These are phyloP conservation scores for Mallotus repandus DNA, from an alignment of 441 rosid species.

Conservation along the genomic window DNA sequence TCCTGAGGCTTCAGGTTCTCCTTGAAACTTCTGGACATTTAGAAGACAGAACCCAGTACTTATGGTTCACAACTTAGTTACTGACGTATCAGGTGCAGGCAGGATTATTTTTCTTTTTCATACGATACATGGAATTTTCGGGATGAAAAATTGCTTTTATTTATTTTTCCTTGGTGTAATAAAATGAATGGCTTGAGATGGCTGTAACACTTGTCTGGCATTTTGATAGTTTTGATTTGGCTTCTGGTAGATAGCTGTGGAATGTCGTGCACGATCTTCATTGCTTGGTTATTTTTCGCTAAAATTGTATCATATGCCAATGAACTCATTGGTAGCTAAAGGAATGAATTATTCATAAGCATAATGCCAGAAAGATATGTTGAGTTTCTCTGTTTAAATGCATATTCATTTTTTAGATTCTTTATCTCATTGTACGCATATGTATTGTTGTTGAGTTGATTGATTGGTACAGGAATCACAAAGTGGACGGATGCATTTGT, in stretches of 20 bases:
- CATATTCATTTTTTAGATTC: not conserved
- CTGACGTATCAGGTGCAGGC: not conserved
- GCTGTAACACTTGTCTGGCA: not conserved
- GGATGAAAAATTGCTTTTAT: not conserved
- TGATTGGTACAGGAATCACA: no score
- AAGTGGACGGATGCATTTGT: no score
- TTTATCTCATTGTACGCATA: not conserved
- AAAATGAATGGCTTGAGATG: not conserved
- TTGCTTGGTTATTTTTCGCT: not conserved
- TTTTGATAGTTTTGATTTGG: conserved; percentile 3
- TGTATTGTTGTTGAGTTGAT: no score
- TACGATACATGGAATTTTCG: not conserved
- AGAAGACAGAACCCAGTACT: not conserved
- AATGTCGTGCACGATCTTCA: not conserved
- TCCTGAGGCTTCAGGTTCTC: not conserved
- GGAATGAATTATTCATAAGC: not conserved
- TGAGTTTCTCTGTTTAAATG: not conserved
- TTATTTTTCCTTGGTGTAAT: not conserved
- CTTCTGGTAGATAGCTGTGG: not conserved
- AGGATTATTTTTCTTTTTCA: not conserved
- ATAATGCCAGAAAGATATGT: not conserved
- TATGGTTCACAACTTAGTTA: not conserved
- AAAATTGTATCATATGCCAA: not conserved
- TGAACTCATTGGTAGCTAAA: not conserved
- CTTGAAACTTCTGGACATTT: not conserved